Evolutionary conservation across 2,329 filamentous ascomycete species (phyloP), one percentile per base, ranked within the genome.

Genomic region (Nigrospora sphaerica): DNA sequence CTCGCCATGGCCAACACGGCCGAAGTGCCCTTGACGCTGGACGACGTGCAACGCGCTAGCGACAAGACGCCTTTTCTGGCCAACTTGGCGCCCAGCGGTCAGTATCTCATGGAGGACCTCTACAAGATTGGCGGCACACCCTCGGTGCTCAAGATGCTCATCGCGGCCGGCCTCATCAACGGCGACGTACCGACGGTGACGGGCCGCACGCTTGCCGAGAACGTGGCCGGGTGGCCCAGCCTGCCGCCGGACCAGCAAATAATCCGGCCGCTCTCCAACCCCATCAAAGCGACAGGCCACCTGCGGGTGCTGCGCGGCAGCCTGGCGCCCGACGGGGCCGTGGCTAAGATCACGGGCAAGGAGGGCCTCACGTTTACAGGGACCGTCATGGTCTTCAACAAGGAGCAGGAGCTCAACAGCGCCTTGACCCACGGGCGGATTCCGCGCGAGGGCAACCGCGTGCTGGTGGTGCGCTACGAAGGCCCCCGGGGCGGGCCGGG

Each of bases 331-430:
- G 86, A 83, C 12, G 92, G 92, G 32, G 87, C 91, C 1, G 91
- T 97, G 2, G 91, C 90, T 49, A 97, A 97, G 68, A 96, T 97
- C 65, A 96, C 92, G 0, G 92, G 92, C 33, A 96, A 96, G 64
- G 92, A 97, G 65, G 92, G 92, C 3, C 76, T 90, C 7, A 73
- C 69, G 12, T 97, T 97, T 66, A 84, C 76, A 0, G 92, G 92
- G 42, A 81, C 81, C 53, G 92, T 89, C 1, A 77, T 83, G 17
- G 88, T 95, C 39, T 97, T 93, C 64, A 74, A 96, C 67, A 92
- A 93, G 60, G 92, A 96, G 66, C 75, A 82, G 55, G 77, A 84
- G 55, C 81, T 96, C 39, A 83, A 95, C 62, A 68, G 74, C 0
- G 90, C 91, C 0, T 74, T 97, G 10, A 78, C 77, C 44, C 69